Base-by-base conservation (phyloP, 1,284 basidiomycete genomes). In the Pseudozyma flocculosa region DNA sequence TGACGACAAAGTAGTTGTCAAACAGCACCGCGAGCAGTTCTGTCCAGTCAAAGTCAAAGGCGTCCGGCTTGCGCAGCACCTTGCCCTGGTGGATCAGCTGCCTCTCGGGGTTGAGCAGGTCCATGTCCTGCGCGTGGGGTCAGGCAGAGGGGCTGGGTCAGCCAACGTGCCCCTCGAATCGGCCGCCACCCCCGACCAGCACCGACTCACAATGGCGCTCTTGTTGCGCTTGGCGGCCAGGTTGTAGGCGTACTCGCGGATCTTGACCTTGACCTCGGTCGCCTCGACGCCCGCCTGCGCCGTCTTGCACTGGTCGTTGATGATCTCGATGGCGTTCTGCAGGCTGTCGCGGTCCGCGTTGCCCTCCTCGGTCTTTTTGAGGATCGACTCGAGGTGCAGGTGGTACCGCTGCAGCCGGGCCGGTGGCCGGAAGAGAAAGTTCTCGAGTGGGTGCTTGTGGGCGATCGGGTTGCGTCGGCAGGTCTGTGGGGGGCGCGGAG, bases 381-480 rank as follows among this genome's bases (percentile, higher is more conserved):
- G 84, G 48, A 96, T 89, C 2, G 90, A 90, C 68, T 92, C 88
- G 2, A 97, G 82, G 11, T 92, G 82, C 1, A 90, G 85, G 9
- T 90, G 89, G 74, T 96, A 96, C 60, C 90, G 88, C 75, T 92
- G 89, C 13, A 96, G 81, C 75, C 94, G 90, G 58, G 92, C 89
- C 0, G 88, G 85, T 1, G 93, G 91, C 7, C 91, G 84, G 47
- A 87, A 88, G 61, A 96, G 82, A 76, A 92, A 90, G 67, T 90
- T 87, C 65, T 89, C 90, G 58, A 95, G 82, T 64, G 94, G 90
- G 40, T 90, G 82, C n/a, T 88, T 84, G 45, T 88, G 84, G 7
- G 86, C 83, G 43, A 88, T 88, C 19, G 86, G 85, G 57, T 85
- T 82, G 19, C 84, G 83, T 0, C 84, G 82, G 19, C 87, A 75